Base-by-base conservation (phyloP, 352 stramenopile genomes). In the Pythium diclinum region DNA sequence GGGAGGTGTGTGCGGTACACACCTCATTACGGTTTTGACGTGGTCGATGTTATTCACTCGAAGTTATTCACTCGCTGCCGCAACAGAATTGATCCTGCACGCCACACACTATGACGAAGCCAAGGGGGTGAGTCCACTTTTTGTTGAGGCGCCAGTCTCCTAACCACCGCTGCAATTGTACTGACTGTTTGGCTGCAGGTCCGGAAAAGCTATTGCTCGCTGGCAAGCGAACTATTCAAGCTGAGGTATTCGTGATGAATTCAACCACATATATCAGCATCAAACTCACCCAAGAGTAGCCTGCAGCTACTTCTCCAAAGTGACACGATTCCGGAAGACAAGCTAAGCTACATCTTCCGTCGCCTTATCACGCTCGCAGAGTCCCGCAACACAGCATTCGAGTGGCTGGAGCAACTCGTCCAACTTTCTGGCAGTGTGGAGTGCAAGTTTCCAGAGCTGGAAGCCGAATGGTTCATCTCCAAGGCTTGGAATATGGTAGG, bases 401-500 rank as follows among this genome's bases (percentile, higher is more conserved):
- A 89, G 44, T 92, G 77, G 74, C 79, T 91, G 30, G 68, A 83
- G 47, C 84, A 92, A 61, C 62, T 92, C 13, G 36, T 88, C 49
- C 78, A 91, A 53, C 67, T 91, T 8, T 52, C 74, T 25, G 57
- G 71, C 10, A 90, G 72, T 28, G 62, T 90, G n/a, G 63, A 81
- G 19, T 54, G 88, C 17, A 54, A 56, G 10, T 61, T 90, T 19
- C 58, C 73, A 46, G 78, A 81, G 10, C 30, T 75, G 30, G 83
- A 91, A 34, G 47, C 78, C 28, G 85, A 93, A 61, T 93, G 85
- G 83, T 82, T 93, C 36, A 68, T 89, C 25, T 71, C 63, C n/a
- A 91, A 88, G 59, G 71, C 79, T 3, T 93, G 85, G 85, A 93
- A 93, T 33, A 78, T 85, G 42, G 85, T 93, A 77, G 42, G 71